A percentile compares a stretch with the other conserved stretches of the same genome.
phyloP scores from a whole-genome alignment of 495 filamentous ascomycete genomes.

The Talaromyces proteolyticus region DNA sequence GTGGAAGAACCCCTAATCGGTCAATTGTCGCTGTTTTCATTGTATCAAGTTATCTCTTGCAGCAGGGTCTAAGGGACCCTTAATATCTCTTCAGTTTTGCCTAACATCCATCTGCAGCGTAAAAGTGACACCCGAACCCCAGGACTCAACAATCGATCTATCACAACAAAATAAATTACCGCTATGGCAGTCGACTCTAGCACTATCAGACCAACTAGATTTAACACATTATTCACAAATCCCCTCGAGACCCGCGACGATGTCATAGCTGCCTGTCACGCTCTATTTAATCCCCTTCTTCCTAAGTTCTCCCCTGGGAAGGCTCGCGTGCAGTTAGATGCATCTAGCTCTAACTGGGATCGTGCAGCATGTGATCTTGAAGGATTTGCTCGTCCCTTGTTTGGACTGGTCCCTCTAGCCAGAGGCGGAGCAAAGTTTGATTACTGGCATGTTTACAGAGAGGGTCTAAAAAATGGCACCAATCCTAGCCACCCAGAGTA shows the following conservation, averaged over 20 bases:
- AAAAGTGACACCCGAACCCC: too few relatives aligned
- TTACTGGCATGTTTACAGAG: constrained; percentile 56
- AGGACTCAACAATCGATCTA: not conserved
- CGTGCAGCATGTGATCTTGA: constrained; percentile 73
- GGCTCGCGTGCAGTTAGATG: constrained; percentile 54
- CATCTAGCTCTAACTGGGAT: constrained; percentile 64
- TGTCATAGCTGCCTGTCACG: constrained; percentile 50
- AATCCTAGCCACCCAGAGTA: constrained; percentile 61
- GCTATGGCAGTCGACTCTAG: not conserved
- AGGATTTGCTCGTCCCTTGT: constrained; percentile 67
- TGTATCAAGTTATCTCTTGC: too few relatives aligned
- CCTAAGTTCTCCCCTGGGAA: constrained; percentile 56
- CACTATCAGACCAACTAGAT: not conserved
- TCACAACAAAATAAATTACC: not conserved
- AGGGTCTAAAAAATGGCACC: constrained; percentile 61
- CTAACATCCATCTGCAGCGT: too few relatives aligned
- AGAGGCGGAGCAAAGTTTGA: constrained; percentile 59
- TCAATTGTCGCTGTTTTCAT: too few relatives aligned
- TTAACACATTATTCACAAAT: constrained; percentile 14
- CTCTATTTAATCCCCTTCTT: constrained; percentile 57
- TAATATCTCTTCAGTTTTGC: too few relatives aligned
- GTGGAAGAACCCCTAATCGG: too few relatives aligned
- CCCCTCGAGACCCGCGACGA: constrained; percentile 35
- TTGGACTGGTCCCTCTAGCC: constrained; percentile 65
- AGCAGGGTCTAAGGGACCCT: too few relatives aligned